Conservation (phyloP, 768 basidiomycete species). For the Kwoniella sp. region DNA sequence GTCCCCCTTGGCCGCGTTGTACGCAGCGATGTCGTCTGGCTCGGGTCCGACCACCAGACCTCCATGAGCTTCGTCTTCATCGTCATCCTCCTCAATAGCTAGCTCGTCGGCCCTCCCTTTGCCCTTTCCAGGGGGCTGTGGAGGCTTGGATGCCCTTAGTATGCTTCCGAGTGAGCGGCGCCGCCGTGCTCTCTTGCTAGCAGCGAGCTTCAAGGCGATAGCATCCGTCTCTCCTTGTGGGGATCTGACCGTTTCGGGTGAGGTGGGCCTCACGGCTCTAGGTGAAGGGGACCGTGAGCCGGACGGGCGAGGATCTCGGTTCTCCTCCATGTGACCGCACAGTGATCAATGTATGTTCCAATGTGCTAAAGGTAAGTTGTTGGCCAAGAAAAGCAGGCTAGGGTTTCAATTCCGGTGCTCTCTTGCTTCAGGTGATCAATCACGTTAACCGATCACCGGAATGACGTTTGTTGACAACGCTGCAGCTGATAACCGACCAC, state of each 20-base stretch:
- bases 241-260: slow-evolving; percentile 1
- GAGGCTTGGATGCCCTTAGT: not conserved
- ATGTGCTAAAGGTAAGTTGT: no score
- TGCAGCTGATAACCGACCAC: no score
- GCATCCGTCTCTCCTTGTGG: slow-evolving; percentile 13
- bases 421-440: no score
- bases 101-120: not conserved
- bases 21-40: slow-evolving; percentile 17
- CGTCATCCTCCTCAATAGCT: slow-evolving; percentile 6
- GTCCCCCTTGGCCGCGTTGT: slow-evolving; percentile 10
- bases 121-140: not conserved
- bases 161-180: slow-evolving; percentile 5
- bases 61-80: slow-evolving; percentile 10
- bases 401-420: no score
- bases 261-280: not conserved
- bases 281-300: no score
- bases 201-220: slow-evolving; percentile 10
- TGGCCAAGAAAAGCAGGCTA: no score
- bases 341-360: no score
- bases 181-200: no score
- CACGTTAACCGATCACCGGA: no score
- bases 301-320: no score
- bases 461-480: no score
- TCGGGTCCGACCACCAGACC: slow-evolving; percentile 2
- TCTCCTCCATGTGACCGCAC: no score